Evolutionary conservation across 441 rosid genomes (phyloP), one percentile per base, ranked within the genome.

Genomic region (Omphalea diandra): DNA sequence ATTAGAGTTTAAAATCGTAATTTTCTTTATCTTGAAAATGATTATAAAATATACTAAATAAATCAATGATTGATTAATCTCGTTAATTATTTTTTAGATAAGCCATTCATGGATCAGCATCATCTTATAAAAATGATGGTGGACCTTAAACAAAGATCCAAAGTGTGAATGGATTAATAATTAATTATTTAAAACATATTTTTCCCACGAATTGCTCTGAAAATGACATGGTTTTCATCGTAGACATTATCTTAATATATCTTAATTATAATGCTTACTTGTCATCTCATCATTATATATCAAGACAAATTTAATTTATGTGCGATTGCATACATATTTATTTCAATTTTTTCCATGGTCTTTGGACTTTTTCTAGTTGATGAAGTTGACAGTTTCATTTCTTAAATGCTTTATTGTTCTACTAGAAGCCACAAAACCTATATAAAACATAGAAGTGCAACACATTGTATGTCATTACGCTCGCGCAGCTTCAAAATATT

Each of bases 341-440:
- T 22, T 52, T 20, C 8, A 10, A 0, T 7, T 8, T 7, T 36
- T 63, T 43, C 26, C 10, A 2, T 10, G 53, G 8, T 29, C n/a
- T n/a, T n/a, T n/a, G n/a, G n/a, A n/a, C n/a, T n/a, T n/a, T n/a
- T n/a, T n/a, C n/a, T n/a, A n/a, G n/a, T n/a, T n/a, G n/a, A n/a
- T n/a, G 63, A 63, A 71, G 41, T 71, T 2, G 63, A 71, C 35
- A 52, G 12, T 53, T 53, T 32, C 20, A 17, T 63, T 53, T 38
- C 22, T 26, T 41, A 2, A 38, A 12, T 18, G 35, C 6, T 3
- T 5, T 1, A 52, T 15, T 71, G n/a, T 27, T 35, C 8, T 24
- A 14, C 32, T n/a, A n/a, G n/a, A 46, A 20, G 11, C n/a, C n/a
- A 44, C n/a, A 44, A 44, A 3, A 3, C 1, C 9, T 40, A 40